Evolutionary conservation across 257 asterid species (phyloP), one percentile per base, ranked within the genome.

Genomic region (Petunia secreta): DNA sequence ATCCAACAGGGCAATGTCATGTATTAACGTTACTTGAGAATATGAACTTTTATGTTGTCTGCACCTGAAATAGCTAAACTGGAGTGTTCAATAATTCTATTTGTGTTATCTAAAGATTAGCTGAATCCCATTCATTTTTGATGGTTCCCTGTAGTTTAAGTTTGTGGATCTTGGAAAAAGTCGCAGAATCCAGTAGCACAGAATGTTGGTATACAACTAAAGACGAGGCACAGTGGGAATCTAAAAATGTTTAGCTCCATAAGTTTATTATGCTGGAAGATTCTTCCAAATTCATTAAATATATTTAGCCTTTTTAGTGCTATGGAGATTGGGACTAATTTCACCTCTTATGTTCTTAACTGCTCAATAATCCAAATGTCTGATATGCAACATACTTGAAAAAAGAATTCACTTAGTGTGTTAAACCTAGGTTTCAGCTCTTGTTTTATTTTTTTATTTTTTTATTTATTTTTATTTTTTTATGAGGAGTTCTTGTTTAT

Each of bases 151-250:
- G 1, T 73, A 8, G 57, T 52, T 52, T 2, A 4, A 34, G 46
- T 34, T 34, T 6, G 46, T 73, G 62, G 78, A 37, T 73, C 78
- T 14, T 73, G 46, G 34, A 6, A 10, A 3, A 73, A 50, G 7
- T 73, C 50, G 62, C 39, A 14, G 58, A 50, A 48, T 71, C 43
- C 34, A 34, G 8, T 71, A 43, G 16, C 59, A 71, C 0, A 11
- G 44, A 43, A 71, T 71, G 77, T 71, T 71, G 44, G 44, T 71
- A 48, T 50, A 48, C 6, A 34, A 43, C 44, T 34, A 71, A 41
- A 71, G 77, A 48, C 15, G 41, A 48, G 58, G n/a, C 76, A 46
- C 15, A 71, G 43, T 25, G 77, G 44, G 77, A 71, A 71, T 43
- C 44, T 48, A 34, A 34, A 54, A 48, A 15, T 52, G 34, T 73